phyloP scores from a whole-genome alignment of 208 protist species.

The Leishmania tropica region DNA sequence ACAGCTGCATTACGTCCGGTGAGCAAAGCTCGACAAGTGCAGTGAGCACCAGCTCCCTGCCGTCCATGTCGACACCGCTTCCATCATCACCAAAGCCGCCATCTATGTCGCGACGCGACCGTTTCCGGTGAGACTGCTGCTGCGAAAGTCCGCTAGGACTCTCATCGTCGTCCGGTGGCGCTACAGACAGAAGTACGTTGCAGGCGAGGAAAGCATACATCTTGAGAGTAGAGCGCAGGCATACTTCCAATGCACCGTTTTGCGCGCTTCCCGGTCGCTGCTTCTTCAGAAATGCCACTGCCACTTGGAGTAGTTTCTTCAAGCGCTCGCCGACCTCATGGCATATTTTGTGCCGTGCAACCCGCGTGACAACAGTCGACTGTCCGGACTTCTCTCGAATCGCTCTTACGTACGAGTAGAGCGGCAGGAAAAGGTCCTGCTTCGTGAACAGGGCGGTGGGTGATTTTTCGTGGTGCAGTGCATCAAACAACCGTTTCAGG shows the following conservation, averaged over 20 bases:
- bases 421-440: constrained; percentile 61
- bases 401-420: constrained; percentile 81
- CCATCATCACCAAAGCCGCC: constrained; percentile 82
- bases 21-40: constrained; percentile 78
- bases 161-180: constrained; percentile 59
- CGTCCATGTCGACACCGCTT: constrained; percentile 90
- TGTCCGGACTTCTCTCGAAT: constrained; percentile 41
- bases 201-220: constrained; percentile 88
- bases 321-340: constrained; percentile 84
- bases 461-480: constrained; percentile 79
- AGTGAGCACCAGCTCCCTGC: constrained; percentile 83
- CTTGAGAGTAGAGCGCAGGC: constrained; percentile 84
- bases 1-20: constrained; percentile 62
- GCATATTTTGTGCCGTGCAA: constrained; percentile 87
- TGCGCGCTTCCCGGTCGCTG: constrained; percentile 5
- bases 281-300: constrained; percentile 65
- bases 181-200: constrained; percentile 60
- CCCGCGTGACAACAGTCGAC: constrained; percentile 41
- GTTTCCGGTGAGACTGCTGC: constrained; percentile 48
- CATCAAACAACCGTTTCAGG: constrained; percentile 79
- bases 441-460: constrained; percentile 82
- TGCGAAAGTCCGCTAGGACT: constrained; percentile 7
- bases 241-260: constrained; percentile 55
- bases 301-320: constrained; percentile 86
- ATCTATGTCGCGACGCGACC: constrained; percentile 41